Conservation (phyloP, 2,329 filamentous ascomycete species). For the Biscogniauxia sp. region DNA sequence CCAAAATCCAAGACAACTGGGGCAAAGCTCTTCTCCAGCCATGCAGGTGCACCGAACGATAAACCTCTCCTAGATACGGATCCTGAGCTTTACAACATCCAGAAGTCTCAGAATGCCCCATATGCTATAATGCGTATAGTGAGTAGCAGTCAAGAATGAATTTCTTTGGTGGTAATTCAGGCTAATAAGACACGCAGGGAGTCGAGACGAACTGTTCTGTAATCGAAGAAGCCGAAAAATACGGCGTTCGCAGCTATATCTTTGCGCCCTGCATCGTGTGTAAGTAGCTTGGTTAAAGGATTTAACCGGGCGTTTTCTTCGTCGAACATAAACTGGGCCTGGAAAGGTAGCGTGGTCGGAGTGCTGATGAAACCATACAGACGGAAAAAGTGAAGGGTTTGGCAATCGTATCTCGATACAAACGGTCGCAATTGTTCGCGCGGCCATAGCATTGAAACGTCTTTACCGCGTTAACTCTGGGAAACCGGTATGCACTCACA, state of each 20-base stretch:
- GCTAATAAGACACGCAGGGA: constrained; percentile 29
- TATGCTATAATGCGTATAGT: constrained; percentile 26
- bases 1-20: constrained; percentile 41
- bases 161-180: not conserved
- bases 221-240: constrained; percentile 40
- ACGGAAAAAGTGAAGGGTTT: constrained; percentile 48
- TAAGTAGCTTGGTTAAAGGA: constrained; percentile 19
- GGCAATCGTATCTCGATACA: constrained; percentile 52
- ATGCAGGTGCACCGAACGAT: constrained; percentile 43
- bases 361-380: constrained; percentile 10
- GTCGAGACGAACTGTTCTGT: constrained; percentile 40
- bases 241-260: constrained; percentile 49
- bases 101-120: constrained; percentile 35
- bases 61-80: constrained; percentile 43
- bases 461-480: constrained; percentile 43
- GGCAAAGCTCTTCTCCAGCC: constrained; percentile 51
- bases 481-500: constrained; percentile 30
- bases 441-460: constrained; percentile 38
- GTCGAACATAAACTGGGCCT: not conserved
- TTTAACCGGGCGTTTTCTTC: not conserved
- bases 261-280: constrained; percentile 54
- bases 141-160: constrained; percentile 2
- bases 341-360: not conserved
- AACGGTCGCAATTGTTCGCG: constrained; percentile 45
- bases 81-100: constrained; percentile 40